Base-by-base conservation (phyloP, 306 rosid species). In the Mimosa bimucronata region DNA sequence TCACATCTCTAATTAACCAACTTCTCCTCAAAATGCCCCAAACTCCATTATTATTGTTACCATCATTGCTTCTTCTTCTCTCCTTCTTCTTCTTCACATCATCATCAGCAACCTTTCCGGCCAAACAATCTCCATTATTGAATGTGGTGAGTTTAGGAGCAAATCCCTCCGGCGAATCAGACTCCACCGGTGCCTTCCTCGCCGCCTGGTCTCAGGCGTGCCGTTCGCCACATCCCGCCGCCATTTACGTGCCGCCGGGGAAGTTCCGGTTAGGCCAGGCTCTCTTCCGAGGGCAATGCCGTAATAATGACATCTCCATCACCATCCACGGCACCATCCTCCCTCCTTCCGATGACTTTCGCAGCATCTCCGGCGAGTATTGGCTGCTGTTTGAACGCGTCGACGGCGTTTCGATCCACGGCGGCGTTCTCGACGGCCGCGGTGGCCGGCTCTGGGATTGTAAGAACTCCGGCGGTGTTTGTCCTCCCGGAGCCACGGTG, bases 401-500 rank as follows among this genome's bases (percentile, higher is more conserved):
- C 0, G n/a, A 66, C 0, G 89, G 91, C 0, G 83, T 88, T 61
- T 73, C 88, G 0, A 81, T 90, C n/a, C 81, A 53, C 3, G 90
- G 94, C 2, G 94, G 94, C 0, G 64, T 82, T 31, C 87, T 90
- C 25, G 89, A 90, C 25, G 92, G 75, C 52, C 91, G 81, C 58
- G 93, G 91, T 29, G 44, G 75, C 12, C 50, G 73, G 6, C 58
- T 90, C 65, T 90, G 93, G 93, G 44, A 25, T n/a, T 87, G 93
- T 79, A 89, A 89, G 74, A 71, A 78, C 46, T 81, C 88, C 0
- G 86, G 75, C 48, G 65, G 42, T 6, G 37, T 78, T 74, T 88
- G 89, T 37, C 89, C 89, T 4, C 38, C 23, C 1, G 91, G 91
- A 16, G 89, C 89, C 50, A 83, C 86, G 86, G 91, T 88, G 78